A percentile compares a stretch with the other conserved stretches of the same genome.
Conservation (phyloP, 164 flowering plant genomes). For the Kingdonia uniflora region DNA sequence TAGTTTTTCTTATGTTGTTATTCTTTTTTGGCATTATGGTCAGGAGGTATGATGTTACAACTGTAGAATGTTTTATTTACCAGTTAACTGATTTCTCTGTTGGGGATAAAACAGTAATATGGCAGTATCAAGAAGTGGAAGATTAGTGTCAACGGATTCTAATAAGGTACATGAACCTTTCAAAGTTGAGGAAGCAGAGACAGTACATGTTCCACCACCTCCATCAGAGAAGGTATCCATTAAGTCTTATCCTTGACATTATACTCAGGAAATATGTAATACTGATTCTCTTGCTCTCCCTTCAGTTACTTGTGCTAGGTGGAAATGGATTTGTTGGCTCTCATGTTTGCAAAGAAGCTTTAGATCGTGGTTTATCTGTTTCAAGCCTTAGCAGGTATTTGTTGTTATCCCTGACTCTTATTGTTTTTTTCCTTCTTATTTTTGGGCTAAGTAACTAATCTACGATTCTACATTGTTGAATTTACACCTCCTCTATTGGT, state of each 20-base stretch:
- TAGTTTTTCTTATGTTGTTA: no score
- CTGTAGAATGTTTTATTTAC: no score
- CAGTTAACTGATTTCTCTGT: conserved; percentile 2
- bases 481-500: no score
- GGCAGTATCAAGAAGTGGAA: conserved; percentile 28
- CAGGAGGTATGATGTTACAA: no score
- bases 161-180: conserved; percentile 54
- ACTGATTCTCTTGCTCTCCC: conserved; percentile 1
- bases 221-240: conserved; percentile 61
- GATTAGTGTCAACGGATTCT: conserved; percentile 52
- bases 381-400: conserved; percentile 91
- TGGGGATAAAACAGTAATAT: conserved; percentile 22
- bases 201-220: conserved; percentile 73
- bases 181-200: conserved; percentile 89
- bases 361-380: conserved; percentile 61
- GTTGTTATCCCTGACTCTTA: no score
- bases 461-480: no score
- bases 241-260: no score
- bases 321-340: conserved; percentile 99
- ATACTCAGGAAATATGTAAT: no score
- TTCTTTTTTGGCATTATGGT: neutral
- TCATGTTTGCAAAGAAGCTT: conserved; percentile 77
- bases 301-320: conserved; percentile 85
- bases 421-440: no score
- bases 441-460: no score